A percentile compares a stretch with the other conserved stretches of the same genome.
Conservation (phyloP, 2,329 filamentous ascomycete species). For the Tolypocladium sp. region DNA sequence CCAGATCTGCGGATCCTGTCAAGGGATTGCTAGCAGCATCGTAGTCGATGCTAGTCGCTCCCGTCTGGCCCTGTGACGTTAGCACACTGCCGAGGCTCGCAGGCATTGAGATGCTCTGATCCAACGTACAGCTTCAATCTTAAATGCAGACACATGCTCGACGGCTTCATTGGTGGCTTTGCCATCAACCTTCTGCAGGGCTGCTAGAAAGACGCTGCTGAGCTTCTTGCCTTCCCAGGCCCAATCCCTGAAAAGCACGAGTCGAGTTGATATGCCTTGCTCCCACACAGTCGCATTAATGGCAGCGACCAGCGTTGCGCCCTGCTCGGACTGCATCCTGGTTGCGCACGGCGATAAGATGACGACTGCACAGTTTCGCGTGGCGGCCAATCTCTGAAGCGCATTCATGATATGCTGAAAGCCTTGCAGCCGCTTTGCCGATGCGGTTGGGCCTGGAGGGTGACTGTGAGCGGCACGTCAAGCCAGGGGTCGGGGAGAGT, state of each 20-base stretch:
- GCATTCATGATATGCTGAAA: constrained; percentile 58
- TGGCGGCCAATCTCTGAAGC: constrained; percentile 66
- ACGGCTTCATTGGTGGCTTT: constrained; percentile 29
- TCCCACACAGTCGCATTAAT: constrained; percentile 76
- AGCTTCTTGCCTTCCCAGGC: constrained; percentile 37
- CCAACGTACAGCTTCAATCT: constrained; percentile 32
- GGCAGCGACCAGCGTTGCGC: constrained; percentile 64
- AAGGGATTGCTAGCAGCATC: constrained; percentile 22
- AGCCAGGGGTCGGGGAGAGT: too few species aligned
- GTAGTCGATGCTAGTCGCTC: constrained; percentile 31
- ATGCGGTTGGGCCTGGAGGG: constrained; percentile 23
- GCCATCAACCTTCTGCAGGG: constrained; percentile 57
- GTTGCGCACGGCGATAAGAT: constrained; percentile 74
- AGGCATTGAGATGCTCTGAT: constrained; percentile 4
- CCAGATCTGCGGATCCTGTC: constrained; percentile 22
- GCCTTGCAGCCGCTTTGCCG: constrained; percentile 38
- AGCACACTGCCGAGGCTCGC: constrained; percentile 8
- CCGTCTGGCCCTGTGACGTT: constrained; percentile 26
- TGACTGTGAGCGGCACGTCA: constrained; percentile 5
- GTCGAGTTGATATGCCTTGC: constrained; percentile 59
- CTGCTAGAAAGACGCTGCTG: constrained; percentile 47
- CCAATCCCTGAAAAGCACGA: constrained; percentile 77
- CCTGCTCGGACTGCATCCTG: constrained; percentile 59
- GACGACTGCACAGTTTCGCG: constrained; percentile 63
- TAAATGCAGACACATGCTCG: constrained; percentile 38